phyloP scores from a whole-genome alignment of 345 rosid species.

The Nephelium lappaceum region DNA sequence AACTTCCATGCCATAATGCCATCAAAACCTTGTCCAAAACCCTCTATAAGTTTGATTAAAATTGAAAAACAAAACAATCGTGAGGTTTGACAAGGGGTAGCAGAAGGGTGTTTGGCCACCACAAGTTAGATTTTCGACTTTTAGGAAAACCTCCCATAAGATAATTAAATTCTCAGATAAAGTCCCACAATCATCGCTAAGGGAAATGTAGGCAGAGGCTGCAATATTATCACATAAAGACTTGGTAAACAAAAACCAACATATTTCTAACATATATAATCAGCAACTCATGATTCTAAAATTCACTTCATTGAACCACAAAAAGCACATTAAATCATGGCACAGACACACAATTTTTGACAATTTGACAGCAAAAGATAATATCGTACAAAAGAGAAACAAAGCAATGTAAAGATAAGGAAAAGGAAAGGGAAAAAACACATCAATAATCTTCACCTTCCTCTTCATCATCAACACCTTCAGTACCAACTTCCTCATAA shows the following conservation, averaged over 20 bases:
- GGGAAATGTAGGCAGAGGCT: background rate
- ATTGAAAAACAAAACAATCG: too few relatives aligned
- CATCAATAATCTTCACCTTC: conserved; percentile 57
- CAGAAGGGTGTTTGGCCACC: too few relatives aligned
- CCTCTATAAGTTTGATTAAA: too few relatives aligned
- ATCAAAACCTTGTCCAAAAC: too few relatives aligned
- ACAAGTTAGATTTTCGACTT: too few relatives aligned
- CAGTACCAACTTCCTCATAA: conserved; percentile 71
- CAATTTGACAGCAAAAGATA: background rate
- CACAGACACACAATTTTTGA: background rate
- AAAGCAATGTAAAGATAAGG: background rate
- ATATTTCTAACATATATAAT: background rate
- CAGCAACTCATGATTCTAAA: background rate
- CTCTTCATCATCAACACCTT: conserved; percentile 64
- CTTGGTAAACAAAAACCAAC: background rate
- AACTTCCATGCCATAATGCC: background rate
- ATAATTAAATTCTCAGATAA: background rate
- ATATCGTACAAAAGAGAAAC: background rate
- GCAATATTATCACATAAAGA: too few relatives aligned
- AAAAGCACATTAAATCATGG: background rate
- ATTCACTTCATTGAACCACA: conserved; percentile 8
- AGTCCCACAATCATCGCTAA: background rate
- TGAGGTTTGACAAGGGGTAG: too few relatives aligned
- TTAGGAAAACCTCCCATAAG: background rate
- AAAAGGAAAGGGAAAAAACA: background rate